A percentile compares a stretch with the other conserved stretches of the same genome.
Conservation (phyloP, 2,329 filamentous ascomycete genomes). For the Penicillium freii region DNA sequence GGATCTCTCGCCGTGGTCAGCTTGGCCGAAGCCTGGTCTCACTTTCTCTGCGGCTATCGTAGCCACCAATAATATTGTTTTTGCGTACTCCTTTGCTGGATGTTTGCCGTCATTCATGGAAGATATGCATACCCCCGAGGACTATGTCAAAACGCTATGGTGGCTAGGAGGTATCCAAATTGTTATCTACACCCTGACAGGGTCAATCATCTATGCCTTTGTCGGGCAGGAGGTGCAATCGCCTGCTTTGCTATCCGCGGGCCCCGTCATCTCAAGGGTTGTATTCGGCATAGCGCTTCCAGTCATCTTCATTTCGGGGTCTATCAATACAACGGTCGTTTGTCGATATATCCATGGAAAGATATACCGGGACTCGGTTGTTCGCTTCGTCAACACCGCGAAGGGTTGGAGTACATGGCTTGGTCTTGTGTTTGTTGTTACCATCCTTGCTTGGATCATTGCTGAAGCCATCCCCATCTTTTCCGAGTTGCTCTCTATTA, state of each 20-base stretch:
- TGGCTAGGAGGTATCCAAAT: conserved; percentile 9
- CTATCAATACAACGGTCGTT: conserved; percentile 18
- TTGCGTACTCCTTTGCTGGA: conserved; percentile 6
- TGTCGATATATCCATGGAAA: conserved; percentile 20
- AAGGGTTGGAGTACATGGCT: conserved; percentile 19
- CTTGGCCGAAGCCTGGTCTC: conserved; percentile 8
- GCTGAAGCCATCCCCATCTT: conserved; percentile 20
- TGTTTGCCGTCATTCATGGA: conserved; percentile 8
- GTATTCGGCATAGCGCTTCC: conserved; percentile 9
- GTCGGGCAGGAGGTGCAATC: conserved; percentile 9
- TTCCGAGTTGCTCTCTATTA: conserved; percentile 14
- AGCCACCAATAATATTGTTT: conserved; percentile 8
- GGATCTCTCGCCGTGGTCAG: conserved; percentile 8
- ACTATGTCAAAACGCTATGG: conserved; percentile 8
- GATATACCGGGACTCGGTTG: conserved; percentile 10
- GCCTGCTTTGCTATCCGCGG: conserved; percentile 5
- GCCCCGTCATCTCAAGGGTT: conserved; percentile 4
- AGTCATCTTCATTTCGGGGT: conserved; percentile 17
- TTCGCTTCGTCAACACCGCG: conserved; percentile 15
- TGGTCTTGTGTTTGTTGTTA: conserved; percentile 9
- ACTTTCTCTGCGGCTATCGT: conserved; percentile 8
- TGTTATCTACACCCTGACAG: conserved; percentile 4
- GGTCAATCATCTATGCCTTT: conserved; percentile 9
- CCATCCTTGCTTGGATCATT: conserved; percentile 16
- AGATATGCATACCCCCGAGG: conserved; percentile 8